phyloP scores from a whole-genome alignment of 192 early-diverging fungal genomes.

The Coemansia sp. region DNA sequence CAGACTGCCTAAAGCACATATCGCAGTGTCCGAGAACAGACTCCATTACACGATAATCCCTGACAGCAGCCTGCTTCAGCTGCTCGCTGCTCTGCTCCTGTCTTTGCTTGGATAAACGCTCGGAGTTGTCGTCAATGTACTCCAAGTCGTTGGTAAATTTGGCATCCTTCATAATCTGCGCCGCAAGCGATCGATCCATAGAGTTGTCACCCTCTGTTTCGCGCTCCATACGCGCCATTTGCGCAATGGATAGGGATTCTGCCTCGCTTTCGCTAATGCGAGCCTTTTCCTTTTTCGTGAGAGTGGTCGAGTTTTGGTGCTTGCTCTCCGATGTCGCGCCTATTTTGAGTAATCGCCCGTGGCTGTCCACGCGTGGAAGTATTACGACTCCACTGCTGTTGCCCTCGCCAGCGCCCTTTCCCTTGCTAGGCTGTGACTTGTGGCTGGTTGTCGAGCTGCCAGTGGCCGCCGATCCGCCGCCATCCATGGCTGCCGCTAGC shows the following conservation, averaged over 20 bases:
- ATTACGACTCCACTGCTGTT: constrained; percentile 25
- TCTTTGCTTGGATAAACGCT: constrained; percentile 67
- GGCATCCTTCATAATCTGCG: constrained; percentile 49
- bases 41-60: constrained; percentile 71
- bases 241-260: constrained; percentile 8
- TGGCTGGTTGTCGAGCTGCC: not conserved
- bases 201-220: constrained; percentile 32
- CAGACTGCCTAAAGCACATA: constrained; percentile 70
- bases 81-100: constrained; percentile 66
- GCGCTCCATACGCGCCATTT: constrained; percentile 39
- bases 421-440: not conserved
- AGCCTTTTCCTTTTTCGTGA: constrained; percentile 22
- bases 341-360: constrained; percentile 30
- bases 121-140: constrained; percentile 89
- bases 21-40: constrained; percentile 59
- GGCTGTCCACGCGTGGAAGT: constrained; percentile 44
- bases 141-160: constrained; percentile 71
- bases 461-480: constrained; percentile 25
- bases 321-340: constrained; percentile 1
- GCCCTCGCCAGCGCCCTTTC: constrained; percentile 11
- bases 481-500: constrained; percentile 65
- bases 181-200: constrained; percentile 21
- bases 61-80: constrained; percentile 65
- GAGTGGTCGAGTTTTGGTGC: not conserved
- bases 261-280: not conserved